These are phyloP conservation scores for Firmiana major DNA, from an alignment of 345 rosid genomes.

Conservation along the genomic window DNA sequence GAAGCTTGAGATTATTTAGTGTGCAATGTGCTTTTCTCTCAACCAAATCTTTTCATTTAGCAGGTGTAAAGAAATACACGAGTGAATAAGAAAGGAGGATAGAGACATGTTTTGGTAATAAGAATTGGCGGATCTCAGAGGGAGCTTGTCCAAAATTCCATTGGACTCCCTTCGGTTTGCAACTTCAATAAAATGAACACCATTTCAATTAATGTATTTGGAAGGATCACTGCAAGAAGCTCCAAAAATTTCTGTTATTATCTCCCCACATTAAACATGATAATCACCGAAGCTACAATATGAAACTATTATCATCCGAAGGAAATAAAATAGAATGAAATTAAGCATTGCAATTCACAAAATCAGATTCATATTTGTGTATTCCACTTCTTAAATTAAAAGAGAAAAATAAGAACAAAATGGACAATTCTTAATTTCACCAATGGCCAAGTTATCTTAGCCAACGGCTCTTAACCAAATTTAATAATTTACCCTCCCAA, in stretches of 20 bases:
- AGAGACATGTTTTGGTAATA: too few species aligned
- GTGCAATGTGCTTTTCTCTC: not conserved
- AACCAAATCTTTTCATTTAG: too few species aligned
- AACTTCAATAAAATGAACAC: conserved; percentile 28
- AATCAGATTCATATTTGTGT: not conserved
- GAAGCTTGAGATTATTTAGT: too few species aligned
- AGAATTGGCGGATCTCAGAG: conserved; percentile 19
- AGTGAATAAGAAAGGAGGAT: not conserved
- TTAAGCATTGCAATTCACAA: not conserved
- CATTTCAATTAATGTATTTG: conserved; percentile 27
- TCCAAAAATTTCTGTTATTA: not conserved
- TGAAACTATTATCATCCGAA: not conserved
- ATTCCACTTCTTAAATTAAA: not conserved
- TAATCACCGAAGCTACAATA: too few species aligned
- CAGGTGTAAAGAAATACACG: too few species aligned
- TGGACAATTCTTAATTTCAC: conserved; percentile 3
- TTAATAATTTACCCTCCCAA: not conserved
- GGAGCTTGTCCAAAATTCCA: conserved; percentile 23
- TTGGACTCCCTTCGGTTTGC: conserved; percentile 28
- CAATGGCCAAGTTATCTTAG: conserved; percentile 16
- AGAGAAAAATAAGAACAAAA: not conserved
- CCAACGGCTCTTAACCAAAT: conserved; percentile 8
- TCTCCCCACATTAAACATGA: not conserved
- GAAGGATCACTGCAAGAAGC: conserved; percentile 22
- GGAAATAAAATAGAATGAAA: not conserved